Evolutionary conservation across 225 moss, liverwort and hornwort genomes (phyloP), one percentile per base, ranked within the genome.

Genomic region (Straminergon stramineum): DNA sequence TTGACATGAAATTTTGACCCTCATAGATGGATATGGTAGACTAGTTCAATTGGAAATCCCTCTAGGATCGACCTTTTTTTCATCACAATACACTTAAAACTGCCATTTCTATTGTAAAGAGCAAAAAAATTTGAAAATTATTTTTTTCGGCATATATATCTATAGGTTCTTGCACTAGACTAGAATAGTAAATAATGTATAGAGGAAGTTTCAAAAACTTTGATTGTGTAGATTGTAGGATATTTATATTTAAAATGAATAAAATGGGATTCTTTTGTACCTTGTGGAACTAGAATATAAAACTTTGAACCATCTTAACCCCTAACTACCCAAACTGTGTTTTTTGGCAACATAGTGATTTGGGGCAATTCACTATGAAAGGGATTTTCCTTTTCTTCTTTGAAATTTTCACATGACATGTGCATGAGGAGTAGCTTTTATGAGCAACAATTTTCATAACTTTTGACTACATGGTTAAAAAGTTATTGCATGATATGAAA

Each of bases 11-110:
- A 27, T 43, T 5, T 0, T 7, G 3, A 20, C 5, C 9, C 3
- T 73, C 9, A 10, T 27, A 3, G 27, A 1, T 7, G 0, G 2
- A 5, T 41, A 21, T 3, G 0, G 3, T 70, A 23, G 5, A 41
- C 15, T 26, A 15, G 4, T 41, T 71, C 7, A 41, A 71, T 26
- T 27, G 16, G 1, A 41, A 41, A 26, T 2, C 2, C 8, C 2
- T 9, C 8, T 0, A 15, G 5, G 15, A 24, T 3, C 3, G 19
- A 5, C 13, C 8, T 7, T 41, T 11, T 41, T 39, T n/a, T 23
- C 18, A 23, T 39, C 35, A 22, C 39, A 37, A 39, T 43, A 26
- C 15, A 27, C 8, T 41, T 8, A 15, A 71, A 71, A 27, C 7
- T 71, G 1, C 26, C 41, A 71, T 41, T 15, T 15, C 15, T 41